Evolutionary conservation across 75 land plant genomes (phyloP).

Genomic region (Sequoia sempervirens): DNA sequence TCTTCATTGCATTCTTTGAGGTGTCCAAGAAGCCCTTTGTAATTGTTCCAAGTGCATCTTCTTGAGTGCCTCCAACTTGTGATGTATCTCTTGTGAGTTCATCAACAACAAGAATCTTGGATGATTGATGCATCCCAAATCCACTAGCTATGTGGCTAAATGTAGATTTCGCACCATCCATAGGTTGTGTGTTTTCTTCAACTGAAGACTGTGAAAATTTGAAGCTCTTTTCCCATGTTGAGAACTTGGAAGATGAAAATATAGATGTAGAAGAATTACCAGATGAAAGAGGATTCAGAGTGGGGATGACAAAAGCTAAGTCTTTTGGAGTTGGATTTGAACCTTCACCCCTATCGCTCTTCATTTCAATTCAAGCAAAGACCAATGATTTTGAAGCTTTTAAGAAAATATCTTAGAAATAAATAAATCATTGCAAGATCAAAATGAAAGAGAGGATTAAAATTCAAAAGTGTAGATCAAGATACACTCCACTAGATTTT

Average conservation of each 20-base stretch:
- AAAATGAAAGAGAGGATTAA: background rate
- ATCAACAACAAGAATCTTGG: slow-evolving; percentile 41
- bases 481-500: no score
- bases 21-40: slow-evolving; percentile 87
- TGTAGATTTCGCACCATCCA: slow-evolving; percentile 37
- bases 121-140: slow-evolving; percentile 46
- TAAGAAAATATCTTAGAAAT: background rate
- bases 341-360: slow-evolving; percentile 6
- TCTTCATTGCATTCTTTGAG: slow-evolving; percentile 83
- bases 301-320: no score
- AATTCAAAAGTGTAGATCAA: background rate
- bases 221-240: slow-evolving; percentile 76
- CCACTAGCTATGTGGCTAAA: slow-evolving; percentile 68
- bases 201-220: slow-evolving; percentile 44
- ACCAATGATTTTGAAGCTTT: background rate
- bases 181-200: slow-evolving; percentile 38
- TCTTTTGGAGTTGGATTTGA: background rate
- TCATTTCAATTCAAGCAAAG: background rate
- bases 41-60: slow-evolving; percentile 62
- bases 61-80: slow-evolving; percentile 26
- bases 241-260: slow-evolving; percentile 45
- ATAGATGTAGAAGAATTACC: slow-evolving; percentile 14
- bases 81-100: slow-evolving; percentile 29
- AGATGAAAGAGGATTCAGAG: background rate
- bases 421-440: background rate